A percentile compares a stretch with the other conserved stretches of the same genome.
Conservation (phyloP, 2,329 filamentous ascomycete genomes). For the Pestalotiopsis sp. region DNA sequence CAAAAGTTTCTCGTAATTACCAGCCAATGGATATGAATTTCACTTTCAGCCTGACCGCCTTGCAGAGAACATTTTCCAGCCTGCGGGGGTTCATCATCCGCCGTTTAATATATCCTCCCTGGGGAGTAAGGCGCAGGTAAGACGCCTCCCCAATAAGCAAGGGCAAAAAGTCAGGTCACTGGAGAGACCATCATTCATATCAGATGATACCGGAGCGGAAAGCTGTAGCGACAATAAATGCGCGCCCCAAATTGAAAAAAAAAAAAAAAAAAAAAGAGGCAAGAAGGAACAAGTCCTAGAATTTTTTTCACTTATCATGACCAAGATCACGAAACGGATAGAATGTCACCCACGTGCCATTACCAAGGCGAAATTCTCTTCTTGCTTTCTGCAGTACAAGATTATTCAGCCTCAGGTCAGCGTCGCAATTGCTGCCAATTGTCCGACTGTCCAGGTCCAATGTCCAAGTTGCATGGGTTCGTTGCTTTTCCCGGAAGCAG, state of each 20-base stretch:
- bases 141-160: not conserved
- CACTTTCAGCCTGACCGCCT: not conserved
- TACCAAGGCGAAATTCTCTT: not conserved
- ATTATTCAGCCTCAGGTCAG: constrained; percentile 3
- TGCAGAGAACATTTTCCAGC: not conserved
- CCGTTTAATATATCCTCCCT: not conserved
- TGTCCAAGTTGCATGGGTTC: not conserved
- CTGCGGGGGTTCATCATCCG: not conserved
- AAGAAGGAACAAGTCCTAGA: too few relatives aligned
- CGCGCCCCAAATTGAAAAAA: not conserved
- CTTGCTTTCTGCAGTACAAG: not conserved
- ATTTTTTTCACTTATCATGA: too few relatives aligned
- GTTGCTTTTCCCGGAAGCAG: not conserved
- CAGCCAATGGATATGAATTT: too few relatives aligned
- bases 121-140: not conserved
- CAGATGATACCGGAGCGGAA: not conserved
- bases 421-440: not conserved
- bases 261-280: too few relatives aligned
- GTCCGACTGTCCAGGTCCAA: not conserved
- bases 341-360: not conserved
- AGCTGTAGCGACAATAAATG: not conserved
- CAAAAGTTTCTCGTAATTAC: not conserved
- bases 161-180: not conserved
- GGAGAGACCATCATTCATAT: not conserved
- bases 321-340: not conserved